Percentiles rank a stretch among this genome's conserved stretches.
Conservation (phyloP, 139 green algal genomes). For the Tetradesmus lagerheimii region DNA sequence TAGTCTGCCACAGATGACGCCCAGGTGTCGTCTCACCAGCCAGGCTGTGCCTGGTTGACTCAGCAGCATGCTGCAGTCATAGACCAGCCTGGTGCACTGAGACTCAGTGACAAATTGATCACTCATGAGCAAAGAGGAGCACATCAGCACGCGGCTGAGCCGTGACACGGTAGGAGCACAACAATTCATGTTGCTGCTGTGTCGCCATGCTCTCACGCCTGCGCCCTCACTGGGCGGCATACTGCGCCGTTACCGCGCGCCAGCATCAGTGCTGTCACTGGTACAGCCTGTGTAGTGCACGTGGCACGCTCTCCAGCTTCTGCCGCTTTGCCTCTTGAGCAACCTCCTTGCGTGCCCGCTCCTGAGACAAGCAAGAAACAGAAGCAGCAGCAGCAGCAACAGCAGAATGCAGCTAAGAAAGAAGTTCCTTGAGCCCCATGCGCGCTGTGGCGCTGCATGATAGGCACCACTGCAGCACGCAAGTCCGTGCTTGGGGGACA, state of each 20-base stretch:
- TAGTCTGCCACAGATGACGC: neutral
- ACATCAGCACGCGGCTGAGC: no score
- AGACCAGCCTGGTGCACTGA: no score
- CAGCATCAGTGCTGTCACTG: conserved; percentile 31
- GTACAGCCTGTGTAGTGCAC: conserved; percentile 79
- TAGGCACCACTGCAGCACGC: neutral
- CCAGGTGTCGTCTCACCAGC: neutral
- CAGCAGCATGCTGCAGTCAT: no score
- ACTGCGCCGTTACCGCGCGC: no score
- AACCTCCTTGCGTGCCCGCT: conserved; percentile 45
- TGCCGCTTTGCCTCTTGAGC: conserved; percentile 51
- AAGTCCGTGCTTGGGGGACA: no score
- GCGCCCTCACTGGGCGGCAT: neutral
- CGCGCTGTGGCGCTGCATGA: neutral
- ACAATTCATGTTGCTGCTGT: no score
- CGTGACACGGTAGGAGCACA: no score
- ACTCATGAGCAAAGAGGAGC: no score
- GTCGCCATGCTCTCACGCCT: no score
- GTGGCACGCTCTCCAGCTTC: conserved; percentile 65
- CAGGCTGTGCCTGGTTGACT: no score
- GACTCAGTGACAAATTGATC: no score
- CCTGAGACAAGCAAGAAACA: no score
- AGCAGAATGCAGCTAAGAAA: neutral
- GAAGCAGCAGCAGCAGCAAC: neutral
- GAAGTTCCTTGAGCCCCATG: neutral